Percentiles rank a stretch among this genome's conserved stretches.
Evolutionary conservation across 495 filamentous ascomycete genomes (phyloP).

Genomic region (Pseudoneurospora amorphoporcata): DNA sequence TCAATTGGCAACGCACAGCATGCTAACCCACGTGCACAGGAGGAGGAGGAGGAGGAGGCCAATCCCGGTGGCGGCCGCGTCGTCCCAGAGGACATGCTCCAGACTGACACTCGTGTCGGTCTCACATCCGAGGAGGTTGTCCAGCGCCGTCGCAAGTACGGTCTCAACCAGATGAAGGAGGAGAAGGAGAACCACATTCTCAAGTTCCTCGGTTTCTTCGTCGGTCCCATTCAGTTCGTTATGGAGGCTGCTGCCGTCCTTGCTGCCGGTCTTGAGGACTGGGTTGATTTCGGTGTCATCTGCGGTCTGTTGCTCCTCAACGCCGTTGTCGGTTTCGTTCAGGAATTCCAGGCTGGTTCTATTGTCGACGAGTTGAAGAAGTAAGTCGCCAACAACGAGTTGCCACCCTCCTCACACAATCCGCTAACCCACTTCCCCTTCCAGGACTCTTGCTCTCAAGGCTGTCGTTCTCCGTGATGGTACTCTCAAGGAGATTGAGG

Average conservation of each 20-base stretch:
- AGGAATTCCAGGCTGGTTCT: constrained; percentile 83
- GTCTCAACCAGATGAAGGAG: constrained; percentile 81
- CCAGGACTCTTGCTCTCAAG: constrained; percentile 65
- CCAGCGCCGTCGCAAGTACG: constrained; percentile 64
- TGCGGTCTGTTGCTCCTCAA: constrained; percentile 67
- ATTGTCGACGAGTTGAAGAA: constrained; percentile 90
- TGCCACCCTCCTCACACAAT: neutral
- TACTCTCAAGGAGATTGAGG: constrained; percentile 57
- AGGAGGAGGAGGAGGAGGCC: constrained; percentile 47
- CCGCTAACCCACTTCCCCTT: constrained; percentile 6
- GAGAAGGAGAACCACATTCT: constrained; percentile 76
- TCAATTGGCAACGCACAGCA: neutral
- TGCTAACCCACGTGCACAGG: constrained; percentile 14
- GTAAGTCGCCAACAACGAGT: constrained; percentile 2
- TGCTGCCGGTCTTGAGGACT: constrained; percentile 70
- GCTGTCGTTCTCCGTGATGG: constrained; percentile 76
- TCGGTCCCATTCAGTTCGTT: constrained; percentile 87
- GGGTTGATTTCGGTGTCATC: constrained; percentile 77
- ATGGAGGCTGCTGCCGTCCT: constrained; percentile 57
- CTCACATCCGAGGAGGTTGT: constrained; percentile 61
- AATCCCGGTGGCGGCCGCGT: constrained; percentile 39
- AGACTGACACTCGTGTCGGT: constrained; percentile 61
- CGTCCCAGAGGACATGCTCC: constrained; percentile 51
- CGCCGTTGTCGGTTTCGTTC: constrained; percentile 73
- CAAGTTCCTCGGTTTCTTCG: constrained; percentile 77